These are phyloP conservation scores for Hondaea fermentalgiana DNA, from an alignment of 108 stramenopile genomes.

Conservation along the genomic window DNA sequence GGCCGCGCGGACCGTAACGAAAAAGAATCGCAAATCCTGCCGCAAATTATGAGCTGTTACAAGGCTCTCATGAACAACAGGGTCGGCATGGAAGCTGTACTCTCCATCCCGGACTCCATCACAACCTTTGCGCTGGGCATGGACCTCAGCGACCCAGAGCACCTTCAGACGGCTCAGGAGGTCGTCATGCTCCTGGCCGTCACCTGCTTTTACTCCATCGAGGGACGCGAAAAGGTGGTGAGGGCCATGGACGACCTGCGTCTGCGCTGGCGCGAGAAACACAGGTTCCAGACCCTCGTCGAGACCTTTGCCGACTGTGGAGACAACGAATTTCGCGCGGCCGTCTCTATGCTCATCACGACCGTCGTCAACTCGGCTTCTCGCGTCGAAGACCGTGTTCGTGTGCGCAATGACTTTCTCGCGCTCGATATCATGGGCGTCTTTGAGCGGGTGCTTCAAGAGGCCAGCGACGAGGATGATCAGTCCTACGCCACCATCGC, in stretches of 20 bases:
- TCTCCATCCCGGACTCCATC: not conserved
- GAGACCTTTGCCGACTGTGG: not conserved
- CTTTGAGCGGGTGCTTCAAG: not conserved
- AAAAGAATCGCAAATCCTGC: not conserved
- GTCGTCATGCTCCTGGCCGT: constrained; percentile 18
- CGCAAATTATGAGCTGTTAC: not conserved
- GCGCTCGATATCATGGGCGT: not conserved
- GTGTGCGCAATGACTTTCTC: constrained; percentile 1
- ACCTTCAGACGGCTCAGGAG: constrained; percentile 14
- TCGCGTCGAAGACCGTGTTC: not conserved
- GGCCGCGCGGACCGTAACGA: not conserved
- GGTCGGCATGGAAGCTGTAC: not conserved
- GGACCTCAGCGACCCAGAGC: not conserved
- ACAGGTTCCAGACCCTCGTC: not conserved
- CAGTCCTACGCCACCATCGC: not conserved
- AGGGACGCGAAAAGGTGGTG: not conserved
- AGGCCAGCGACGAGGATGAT: constrained; percentile 5
- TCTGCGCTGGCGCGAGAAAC: not conserved
- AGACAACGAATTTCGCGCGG: constrained; percentile 3
- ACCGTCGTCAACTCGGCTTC: not conserved
- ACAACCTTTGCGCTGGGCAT: not conserved
- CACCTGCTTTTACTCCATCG: constrained; percentile 2
- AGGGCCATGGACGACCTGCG: not conserved
- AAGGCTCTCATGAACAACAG: constrained; percentile 7
- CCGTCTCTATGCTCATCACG: constrained; percentile 6